These are phyloP conservation scores for Scenedesmus sp. DNA, from an alignment of 163 green algal genomes.

Conservation along the genomic window DNA sequence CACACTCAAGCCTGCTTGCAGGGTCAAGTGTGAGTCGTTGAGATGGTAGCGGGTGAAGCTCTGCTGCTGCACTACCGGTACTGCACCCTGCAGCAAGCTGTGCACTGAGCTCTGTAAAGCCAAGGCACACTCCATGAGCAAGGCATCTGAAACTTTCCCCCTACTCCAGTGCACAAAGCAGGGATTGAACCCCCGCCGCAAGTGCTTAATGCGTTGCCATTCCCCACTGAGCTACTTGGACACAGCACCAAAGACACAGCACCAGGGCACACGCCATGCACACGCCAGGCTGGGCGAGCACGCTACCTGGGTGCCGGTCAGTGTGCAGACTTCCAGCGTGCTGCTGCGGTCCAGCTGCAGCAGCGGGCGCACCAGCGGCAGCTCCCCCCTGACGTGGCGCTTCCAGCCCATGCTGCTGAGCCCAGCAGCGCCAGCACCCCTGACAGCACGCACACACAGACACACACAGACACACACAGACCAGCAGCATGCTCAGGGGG, in stretches of 20 bases:
- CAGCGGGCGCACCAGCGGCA: conserved; percentile 64
- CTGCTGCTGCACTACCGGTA: not conserved
- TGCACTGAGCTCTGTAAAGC: too few species aligned
- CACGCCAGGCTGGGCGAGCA: not conserved
- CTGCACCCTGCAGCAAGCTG: not conserved
- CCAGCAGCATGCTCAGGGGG: too few species aligned
- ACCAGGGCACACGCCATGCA: not conserved
- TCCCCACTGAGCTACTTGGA: not conserved
- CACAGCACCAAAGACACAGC: not conserved
- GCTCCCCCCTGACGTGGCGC: not conserved
- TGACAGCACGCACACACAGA: too few species aligned
- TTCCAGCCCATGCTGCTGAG: conserved; percentile 20
- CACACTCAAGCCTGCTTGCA: too few species aligned
- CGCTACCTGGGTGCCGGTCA: conserved; percentile 21
- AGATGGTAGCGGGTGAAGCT: too few species aligned
- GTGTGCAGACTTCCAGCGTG: conserved; percentile 11
- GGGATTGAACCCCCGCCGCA: too few species aligned
- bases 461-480: too few species aligned
- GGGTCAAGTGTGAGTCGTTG: too few species aligned
- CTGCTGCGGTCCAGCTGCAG: not conserved
- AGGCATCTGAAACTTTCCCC: too few species aligned
- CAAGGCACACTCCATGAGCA: too few species aligned
- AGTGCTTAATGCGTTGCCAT: too few species aligned
- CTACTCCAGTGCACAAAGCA: too few species aligned
- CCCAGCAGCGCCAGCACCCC: conserved; percentile 22